These are phyloP conservation scores for Trichoderma endophyticum DNA, from an alignment of 2,329 filamentous ascomycete species.

Conservation along the genomic window DNA sequence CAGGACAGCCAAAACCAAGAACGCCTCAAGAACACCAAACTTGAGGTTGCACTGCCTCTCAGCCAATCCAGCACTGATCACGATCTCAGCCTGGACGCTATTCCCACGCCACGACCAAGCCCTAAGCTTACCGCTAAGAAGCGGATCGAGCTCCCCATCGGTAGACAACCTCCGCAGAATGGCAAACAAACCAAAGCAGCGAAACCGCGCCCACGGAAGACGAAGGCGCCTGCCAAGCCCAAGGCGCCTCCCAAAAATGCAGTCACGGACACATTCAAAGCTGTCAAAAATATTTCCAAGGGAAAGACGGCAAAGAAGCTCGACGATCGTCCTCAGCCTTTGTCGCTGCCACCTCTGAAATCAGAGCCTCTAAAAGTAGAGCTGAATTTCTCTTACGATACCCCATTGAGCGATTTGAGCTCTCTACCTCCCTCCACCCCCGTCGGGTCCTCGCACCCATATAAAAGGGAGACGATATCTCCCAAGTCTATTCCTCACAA, in stretches of 20 bases:
- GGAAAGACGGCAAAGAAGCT: constrained; percentile 24
- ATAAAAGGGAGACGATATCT: constrained; percentile 39
- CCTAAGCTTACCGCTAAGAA: constrained; percentile 49
- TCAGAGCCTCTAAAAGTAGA: constrained; percentile 22
- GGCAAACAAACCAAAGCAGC: constrained; percentile 23
- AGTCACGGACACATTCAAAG: constrained; percentile 43
- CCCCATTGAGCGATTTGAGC: constrained; percentile 20
- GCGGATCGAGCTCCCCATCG: constrained; percentile 52
- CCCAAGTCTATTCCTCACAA: constrained; percentile 41
- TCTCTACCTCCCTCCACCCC: constrained; percentile 26
- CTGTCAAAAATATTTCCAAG: constrained; percentile 38
- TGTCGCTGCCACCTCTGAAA: constrained; percentile 27
- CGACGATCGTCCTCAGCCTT: constrained; percentile 5
- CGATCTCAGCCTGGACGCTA: constrained; percentile 45
- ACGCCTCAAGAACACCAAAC: constrained; percentile 37
- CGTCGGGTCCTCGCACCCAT: constrained; percentile 6
- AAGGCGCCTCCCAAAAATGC: constrained; percentile 39
- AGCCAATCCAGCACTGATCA: constrained; percentile 32
- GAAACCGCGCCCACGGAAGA: constrained; percentile 34
- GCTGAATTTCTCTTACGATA: not conserved
- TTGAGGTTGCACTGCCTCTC: constrained; percentile 31
- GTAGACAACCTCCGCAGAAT: constrained; percentile 20
- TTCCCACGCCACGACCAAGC: constrained; percentile 57
- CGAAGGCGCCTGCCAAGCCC: constrained; percentile 34
- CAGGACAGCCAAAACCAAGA: constrained; percentile 41